Conservation (phyloP, 495 filamentous ascomycete genomes). For the Cercophora newfieldiana region DNA sequence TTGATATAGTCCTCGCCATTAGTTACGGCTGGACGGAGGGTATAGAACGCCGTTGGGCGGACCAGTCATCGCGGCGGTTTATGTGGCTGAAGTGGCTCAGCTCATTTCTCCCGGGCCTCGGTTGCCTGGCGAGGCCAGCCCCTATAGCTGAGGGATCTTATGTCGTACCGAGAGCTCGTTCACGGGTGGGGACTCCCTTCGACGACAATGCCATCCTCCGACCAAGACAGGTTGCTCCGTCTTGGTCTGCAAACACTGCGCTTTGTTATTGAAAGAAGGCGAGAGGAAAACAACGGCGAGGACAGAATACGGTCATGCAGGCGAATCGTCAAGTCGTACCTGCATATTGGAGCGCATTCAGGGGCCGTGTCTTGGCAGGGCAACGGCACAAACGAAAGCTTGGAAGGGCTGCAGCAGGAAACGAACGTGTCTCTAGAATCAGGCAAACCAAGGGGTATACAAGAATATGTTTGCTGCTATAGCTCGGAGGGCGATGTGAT, state of each 20-base stretch:
- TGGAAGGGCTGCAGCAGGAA: not conserved
- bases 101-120: not conserved
- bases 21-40: not conserved
- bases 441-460: not conserved
- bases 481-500: not conserved
- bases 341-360: constrained; percentile 10
- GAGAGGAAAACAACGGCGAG: not conserved
- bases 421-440: not conserved
- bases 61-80: not conserved
- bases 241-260: not conserved
- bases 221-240: not conserved
- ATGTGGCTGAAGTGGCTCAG: constrained; percentile 1
- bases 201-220: not conserved
- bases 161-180: not conserved
- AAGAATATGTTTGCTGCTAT: not conserved
- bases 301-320: not conserved
- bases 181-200: not conserved
- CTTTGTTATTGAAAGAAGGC: not conserved
- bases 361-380: constrained; percentile 12
- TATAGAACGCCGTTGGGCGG: not conserved
- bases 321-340: not conserved
- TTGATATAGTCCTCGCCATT: not conserved
- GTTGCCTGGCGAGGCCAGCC: not conserved
- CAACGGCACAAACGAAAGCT: constrained; percentile 5
- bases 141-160: not conserved